Percentiles rank a stretch among this genome's conserved stretches.
Conservation (phyloP, 2,329 filamentous ascomycete species). For the Penicillium sp. region DNA sequence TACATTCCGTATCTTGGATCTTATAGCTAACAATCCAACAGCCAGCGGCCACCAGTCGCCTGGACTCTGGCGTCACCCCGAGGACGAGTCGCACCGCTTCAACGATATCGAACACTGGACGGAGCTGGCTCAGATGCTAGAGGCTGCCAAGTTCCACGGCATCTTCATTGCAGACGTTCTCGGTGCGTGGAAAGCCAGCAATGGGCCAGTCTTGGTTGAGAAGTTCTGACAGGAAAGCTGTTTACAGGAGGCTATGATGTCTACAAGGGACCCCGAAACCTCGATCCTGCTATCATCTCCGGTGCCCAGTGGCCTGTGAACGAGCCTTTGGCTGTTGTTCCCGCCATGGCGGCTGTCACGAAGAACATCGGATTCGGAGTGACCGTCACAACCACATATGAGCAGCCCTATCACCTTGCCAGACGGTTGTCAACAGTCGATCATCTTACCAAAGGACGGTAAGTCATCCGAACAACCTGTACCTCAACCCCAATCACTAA, state of each 20-base stretch:
- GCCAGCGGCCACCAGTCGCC: constrained; percentile 53
- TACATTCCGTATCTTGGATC: no score
- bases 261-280: constrained; percentile 59
- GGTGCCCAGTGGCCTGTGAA: constrained; percentile 70
- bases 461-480: constrained; percentile 18
- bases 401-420: constrained; percentile 65
- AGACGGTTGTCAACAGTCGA: constrained; percentile 63
- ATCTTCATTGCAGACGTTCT: constrained; percentile 67
- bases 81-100: constrained; percentile 61
- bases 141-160: constrained; percentile 61
- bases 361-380: constrained; percentile 66
- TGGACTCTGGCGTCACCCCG: constrained; percentile 61
- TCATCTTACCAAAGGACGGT: constrained; percentile 62
- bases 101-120: constrained; percentile 60
- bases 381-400: constrained; percentile 65
- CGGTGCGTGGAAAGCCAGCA: constrained; percentile 33
- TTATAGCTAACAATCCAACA: constrained; percentile 14
- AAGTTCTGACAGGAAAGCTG: not conserved
- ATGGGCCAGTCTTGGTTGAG: not conserved
- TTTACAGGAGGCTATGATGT: constrained; percentile 61
- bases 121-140: constrained; percentile 57
- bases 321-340: constrained; percentile 60
- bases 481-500: not conserved
- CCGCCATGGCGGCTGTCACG: constrained; percentile 66
- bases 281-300: constrained; percentile 58